Conservation (phyloP, 768 basidiomycete genomes). For the Suillus fuscotomentosus region DNA sequence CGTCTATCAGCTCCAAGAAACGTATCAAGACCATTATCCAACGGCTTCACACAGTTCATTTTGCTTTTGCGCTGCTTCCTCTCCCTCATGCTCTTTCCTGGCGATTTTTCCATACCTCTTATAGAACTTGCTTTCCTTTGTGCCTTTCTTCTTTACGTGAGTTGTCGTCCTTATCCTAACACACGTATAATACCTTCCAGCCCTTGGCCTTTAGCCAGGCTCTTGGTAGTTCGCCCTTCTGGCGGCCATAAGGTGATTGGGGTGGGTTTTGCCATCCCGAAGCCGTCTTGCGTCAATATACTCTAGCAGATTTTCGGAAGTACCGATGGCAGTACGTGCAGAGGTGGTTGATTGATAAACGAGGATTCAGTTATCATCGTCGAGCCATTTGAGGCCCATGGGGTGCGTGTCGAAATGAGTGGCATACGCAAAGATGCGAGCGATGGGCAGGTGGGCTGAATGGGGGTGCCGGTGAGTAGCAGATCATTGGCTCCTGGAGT, state of each 20-base stretch:
- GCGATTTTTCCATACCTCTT: constrained; percentile 64
- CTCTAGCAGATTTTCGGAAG: too few species aligned
- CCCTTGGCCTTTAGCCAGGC: constrained; percentile 67
- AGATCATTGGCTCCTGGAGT: constrained; percentile 55
- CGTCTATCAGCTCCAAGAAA: constrained; percentile 58
- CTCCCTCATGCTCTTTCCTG: constrained; percentile 54
- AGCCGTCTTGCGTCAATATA: constrained; percentile 37
- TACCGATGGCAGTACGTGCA: too few species aligned
- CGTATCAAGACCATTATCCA: constrained; percentile 69
- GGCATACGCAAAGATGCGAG: constrained; percentile 77
- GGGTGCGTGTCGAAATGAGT: constrained; percentile 75
- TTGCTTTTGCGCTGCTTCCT: constrained; percentile 31
- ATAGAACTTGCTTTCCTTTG: constrained; percentile 78
- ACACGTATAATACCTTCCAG: constrained; percentile 68
- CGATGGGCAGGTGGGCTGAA: constrained; percentile 72
- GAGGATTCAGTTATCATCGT: constrained; percentile 64
- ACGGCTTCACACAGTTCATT: constrained; percentile 34
- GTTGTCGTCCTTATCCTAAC: constrained; percentile 66
- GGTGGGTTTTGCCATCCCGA: constrained; percentile 62
- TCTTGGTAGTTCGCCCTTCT: constrained; percentile 60
- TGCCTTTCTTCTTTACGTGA: constrained; percentile 75
- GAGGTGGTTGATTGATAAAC: too few species aligned
- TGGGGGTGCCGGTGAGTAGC: constrained; percentile 69
- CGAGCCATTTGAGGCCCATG: constrained; percentile 81
- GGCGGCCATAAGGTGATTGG: constrained; percentile 78